phyloP scores from a whole-genome alignment of 768 basidiomycete species.

The Trametes maxima region DNA sequence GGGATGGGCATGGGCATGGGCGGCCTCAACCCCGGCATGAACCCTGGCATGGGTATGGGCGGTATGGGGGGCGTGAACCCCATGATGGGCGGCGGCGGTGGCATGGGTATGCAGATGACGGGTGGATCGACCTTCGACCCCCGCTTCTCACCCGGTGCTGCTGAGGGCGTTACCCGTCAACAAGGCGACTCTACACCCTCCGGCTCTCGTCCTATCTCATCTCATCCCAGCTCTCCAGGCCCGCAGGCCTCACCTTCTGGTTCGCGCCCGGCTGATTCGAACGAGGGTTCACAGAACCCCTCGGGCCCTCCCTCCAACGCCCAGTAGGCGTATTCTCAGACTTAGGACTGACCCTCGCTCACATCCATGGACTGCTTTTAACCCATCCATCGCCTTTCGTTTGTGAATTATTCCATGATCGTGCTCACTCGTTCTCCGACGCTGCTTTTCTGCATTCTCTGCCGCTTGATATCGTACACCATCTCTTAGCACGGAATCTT shows the following conservation, averaged over 20 bases:
- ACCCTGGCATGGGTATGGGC: slow-evolving; percentile 17
- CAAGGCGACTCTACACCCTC: slow-evolving; percentile 7
- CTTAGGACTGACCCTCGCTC: background rate
- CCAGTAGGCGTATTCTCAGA: slow-evolving; percentile 4
- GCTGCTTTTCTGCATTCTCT: background rate
- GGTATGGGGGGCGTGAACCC: slow-evolving; percentile 24
- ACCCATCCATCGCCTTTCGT: background rate
- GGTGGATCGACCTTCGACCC: slow-evolving; percentile 64
- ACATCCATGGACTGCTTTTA: slow-evolving; percentile 14
- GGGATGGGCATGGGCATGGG: slow-evolving; percentile 59
- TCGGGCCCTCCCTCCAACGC: slow-evolving; percentile 14
- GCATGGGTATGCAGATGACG: slow-evolving; percentile 39
- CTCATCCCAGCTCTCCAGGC: slow-evolving; percentile 27
- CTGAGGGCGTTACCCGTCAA: slow-evolving; percentile 19
- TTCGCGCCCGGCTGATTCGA: slow-evolving; percentile 20
- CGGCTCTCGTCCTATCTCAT: slow-evolving; percentile 16
- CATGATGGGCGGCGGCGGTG: slow-evolving; percentile 14
- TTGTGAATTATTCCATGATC: background rate
- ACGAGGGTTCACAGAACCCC: slow-evolving; percentile 11
- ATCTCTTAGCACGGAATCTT: slow-evolving; percentile 13
- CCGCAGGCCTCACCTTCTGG: slow-evolving; percentile 26
- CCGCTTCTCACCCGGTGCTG: slow-evolving; percentile 47
- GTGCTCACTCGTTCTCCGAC: background rate
- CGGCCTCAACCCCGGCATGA: slow-evolving; percentile 37
- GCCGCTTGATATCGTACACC: slow-evolving; percentile 3